These are phyloP conservation scores for Oryza longistaminata DNA, from an alignment of 176 grass and related monocot genomes.

Conservation along the genomic window DNA sequence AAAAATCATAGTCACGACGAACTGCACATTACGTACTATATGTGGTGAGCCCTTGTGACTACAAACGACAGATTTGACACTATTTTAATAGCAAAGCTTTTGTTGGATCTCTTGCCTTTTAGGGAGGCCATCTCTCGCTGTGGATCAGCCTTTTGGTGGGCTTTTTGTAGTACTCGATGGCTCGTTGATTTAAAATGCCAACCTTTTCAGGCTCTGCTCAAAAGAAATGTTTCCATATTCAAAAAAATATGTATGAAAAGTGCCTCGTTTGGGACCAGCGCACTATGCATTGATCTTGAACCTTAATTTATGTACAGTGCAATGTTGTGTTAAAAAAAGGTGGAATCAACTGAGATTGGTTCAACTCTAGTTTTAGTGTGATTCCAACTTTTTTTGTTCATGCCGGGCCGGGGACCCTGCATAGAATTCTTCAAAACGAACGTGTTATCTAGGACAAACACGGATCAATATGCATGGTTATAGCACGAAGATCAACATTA, in stretches of 20 bases:
- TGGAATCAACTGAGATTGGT: neutral
- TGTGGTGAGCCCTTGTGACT: neutral
- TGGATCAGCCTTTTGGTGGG: neutral
- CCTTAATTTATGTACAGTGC: neutral
- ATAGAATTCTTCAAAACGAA: neutral
- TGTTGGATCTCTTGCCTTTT: constrained; percentile 30
- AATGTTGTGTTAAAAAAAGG: constrained; percentile 1
- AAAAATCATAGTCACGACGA: neutral
- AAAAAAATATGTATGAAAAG: neutral
- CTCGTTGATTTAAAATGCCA: constrained; percentile 14
- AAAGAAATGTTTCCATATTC: neutral
- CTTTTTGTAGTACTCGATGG: constrained; percentile 34
- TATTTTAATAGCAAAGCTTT: constrained; percentile 10
- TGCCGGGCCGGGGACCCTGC: neutral
- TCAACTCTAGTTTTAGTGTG: neutral
- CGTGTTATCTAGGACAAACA: neutral
- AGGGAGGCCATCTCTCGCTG: neutral
- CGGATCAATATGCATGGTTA: neutral
- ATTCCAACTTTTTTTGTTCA: neutral
- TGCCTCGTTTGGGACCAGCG: neutral
- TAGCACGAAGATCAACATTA: neutral
- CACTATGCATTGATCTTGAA: neutral
- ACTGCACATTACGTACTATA: neutral
- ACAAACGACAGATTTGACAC: neutral
- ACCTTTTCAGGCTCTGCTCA: neutral